These are phyloP conservation scores for Chalaropsis thielavioides DNA, from an alignment of 2,329 filamentous ascomycete species.

Conservation along the genomic window DNA sequence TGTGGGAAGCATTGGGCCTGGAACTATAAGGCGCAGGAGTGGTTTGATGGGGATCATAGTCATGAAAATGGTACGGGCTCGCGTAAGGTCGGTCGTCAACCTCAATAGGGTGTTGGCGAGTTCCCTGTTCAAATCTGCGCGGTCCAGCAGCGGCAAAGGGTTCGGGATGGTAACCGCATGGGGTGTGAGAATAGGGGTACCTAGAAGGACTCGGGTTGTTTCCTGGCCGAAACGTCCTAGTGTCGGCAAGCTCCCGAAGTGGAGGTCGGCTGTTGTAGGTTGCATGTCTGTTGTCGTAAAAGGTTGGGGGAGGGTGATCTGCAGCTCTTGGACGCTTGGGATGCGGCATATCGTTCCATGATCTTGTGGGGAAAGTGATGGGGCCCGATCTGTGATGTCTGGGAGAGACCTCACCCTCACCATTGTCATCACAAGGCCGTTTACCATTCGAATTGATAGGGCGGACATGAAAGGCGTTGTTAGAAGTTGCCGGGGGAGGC, in stretches of 20 bases:
- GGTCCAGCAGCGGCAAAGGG: not conserved
- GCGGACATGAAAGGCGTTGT: not conserved
- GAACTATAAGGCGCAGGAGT: not conserved
- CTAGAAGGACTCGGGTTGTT: not conserved
- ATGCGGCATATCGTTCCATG: not conserved
- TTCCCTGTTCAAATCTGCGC: not conserved
- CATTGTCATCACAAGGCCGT: not conserved
- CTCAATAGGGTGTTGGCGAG: not conserved
- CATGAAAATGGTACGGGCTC: not conserved
- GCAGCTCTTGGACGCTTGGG: not conserved
- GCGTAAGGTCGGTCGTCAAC: not conserved
- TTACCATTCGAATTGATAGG: constrained; percentile 4
- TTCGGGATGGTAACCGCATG: not conserved
- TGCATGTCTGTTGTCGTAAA: not conserved
- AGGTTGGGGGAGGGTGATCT: not conserved
- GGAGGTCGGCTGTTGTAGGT: not conserved
- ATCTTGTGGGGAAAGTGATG: not conserved
- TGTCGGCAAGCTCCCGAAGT: not conserved
- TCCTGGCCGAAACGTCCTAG: accelerated
- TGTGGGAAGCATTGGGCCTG: not conserved
- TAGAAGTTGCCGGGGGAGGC: not conserved
- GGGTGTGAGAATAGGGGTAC: not conserved
- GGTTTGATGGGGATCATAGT: not conserved
- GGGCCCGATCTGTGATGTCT: not conserved
- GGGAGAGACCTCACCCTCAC: not conserved